phyloP scores from a whole-genome alignment of 352 stramenopile species.

The Phytophthora chlamydospora region DNA sequence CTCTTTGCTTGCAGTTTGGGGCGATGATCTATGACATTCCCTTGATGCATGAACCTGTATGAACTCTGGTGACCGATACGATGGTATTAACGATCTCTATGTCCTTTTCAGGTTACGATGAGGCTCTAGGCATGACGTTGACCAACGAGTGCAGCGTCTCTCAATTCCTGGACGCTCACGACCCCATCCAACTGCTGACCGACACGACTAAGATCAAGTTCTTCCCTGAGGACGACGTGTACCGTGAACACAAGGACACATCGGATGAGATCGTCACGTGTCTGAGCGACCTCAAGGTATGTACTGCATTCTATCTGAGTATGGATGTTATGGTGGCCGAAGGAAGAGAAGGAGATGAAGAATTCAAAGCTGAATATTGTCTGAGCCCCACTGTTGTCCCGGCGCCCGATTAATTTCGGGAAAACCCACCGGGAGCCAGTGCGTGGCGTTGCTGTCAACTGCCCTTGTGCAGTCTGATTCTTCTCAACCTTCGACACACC shows the following conservation, averaged over 20 bases:
- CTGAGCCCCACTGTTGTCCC: conserved; percentile 89
- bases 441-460: conserved; percentile 64
- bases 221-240: conserved; percentile 78
- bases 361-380: conserved; percentile 80
- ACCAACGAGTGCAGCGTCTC: conserved; percentile 85
- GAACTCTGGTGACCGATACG: background rate
- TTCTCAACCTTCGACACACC: conserved; percentile 10
- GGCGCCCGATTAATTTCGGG: conserved; percentile 88
- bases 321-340: background rate
- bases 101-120: conserved; percentile 90
- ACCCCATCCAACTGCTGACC: conserved; percentile 96
- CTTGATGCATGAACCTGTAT: conserved; percentile 12
- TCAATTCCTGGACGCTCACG: conserved; percentile 88
- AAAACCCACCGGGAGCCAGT: conserved; percentile 92
- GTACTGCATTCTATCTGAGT: background rate
- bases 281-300: conserved; percentile 93
- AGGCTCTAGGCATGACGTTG: conserved; percentile 82
- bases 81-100: conserved; percentile 14
- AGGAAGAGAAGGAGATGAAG: conserved; percentile 62
- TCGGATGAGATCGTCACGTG: conserved; percentile 81
- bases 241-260: conserved; percentile 78
- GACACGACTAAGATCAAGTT: conserved; percentile 95
- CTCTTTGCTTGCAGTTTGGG: conserved; percentile 62
- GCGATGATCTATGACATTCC: conserved; percentile 88
- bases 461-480: conserved; percentile 84